Evolutionary conservation across 352 stramenopile genomes (phyloP).

Genomic region (Globisporangium spinosum): DNA sequence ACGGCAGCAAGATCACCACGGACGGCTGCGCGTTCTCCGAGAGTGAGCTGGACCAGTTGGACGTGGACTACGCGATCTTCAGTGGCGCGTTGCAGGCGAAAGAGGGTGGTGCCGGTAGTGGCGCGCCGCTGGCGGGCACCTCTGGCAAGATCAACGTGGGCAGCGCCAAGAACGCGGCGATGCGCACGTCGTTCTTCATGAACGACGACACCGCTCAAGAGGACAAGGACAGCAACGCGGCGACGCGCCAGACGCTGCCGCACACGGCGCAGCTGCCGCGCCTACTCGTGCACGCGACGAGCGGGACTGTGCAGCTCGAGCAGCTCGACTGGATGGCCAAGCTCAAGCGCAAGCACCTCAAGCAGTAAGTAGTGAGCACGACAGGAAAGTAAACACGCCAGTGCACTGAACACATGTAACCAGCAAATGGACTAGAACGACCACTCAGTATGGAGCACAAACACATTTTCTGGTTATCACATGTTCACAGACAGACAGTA

Average conservation of each 20-base stretch:
- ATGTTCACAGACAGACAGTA: neutral
- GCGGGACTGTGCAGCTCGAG: constrained; percentile 37
- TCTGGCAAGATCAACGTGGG: constrained; percentile 76
- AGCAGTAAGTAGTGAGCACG: constrained; percentile 10
- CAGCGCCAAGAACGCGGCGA: constrained; percentile 57
- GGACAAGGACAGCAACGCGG: neutral
- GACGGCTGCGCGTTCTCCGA: constrained; percentile 41
- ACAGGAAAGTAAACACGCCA: no score
- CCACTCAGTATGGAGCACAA: neutral
- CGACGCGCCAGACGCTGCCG: constrained; percentile 1
- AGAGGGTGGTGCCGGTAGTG: neutral
- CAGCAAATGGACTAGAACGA: neutral
- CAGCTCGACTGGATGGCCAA: constrained; percentile 83
- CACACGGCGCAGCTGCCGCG: constrained; percentile 19
- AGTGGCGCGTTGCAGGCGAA: constrained; percentile 41
- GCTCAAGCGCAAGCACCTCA: constrained; percentile 69
- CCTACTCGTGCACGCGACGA: constrained; percentile 47
- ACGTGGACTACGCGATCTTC: constrained; percentile 74
- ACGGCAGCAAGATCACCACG: constrained; percentile 47
- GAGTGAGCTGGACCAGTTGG: constrained; percentile 61
- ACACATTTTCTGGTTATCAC: neutral
- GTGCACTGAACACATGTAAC: neutral
- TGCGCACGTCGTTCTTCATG: constrained; percentile 83
- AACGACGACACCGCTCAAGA: constrained; percentile 17
- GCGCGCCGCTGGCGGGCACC: constrained; percentile 6